Conservation (phyloP, 768 basidiomycete genomes). For the Cystofilobasidium bisporidii region DNA sequence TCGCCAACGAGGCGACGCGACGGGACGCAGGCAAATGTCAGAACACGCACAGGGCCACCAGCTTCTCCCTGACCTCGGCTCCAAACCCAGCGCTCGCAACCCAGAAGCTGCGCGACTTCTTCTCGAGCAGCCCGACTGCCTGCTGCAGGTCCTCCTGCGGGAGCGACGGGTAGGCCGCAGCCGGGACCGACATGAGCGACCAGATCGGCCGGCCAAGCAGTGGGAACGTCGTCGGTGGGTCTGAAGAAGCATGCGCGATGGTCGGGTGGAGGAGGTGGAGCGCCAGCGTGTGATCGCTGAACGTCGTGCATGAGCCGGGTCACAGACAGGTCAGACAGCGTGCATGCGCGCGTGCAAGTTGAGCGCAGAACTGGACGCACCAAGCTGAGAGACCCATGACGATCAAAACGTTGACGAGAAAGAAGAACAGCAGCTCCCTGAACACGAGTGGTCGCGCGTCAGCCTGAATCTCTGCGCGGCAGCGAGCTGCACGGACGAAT, state of each 20-base stretch:
- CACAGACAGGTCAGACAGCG: no score
- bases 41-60: conserved; percentile 26
- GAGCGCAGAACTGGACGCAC: no score
- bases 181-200: conserved; percentile 22
- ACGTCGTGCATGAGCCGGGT: no score
- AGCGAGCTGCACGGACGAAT: neutral
- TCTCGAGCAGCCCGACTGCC: conserved; percentile 30
- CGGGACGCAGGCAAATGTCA: no score
- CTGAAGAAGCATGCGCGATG: neutral
- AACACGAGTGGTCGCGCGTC: neutral
- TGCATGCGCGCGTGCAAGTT: no score
- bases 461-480: no score
- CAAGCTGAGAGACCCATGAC: conserved; percentile 30
- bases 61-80: conserved; percentile 27
- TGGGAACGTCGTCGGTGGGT: conserved; percentile 2
- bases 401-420: conserved; percentile 31
- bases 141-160: conserved; percentile 26
- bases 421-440: conserved; percentile 29
- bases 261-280: conserved; percentile 22
- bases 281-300: conserved; percentile 27
- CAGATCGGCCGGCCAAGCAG: conserved; percentile 5
- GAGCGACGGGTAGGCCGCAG: conserved; percentile 13
- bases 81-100: conserved; percentile 31
- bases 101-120: conserved; percentile 32
- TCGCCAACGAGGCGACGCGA: no score